Evolutionary conservation across 208 protist species (phyloP).

Genomic region (Acanthamoeba triangularis): DNA sequence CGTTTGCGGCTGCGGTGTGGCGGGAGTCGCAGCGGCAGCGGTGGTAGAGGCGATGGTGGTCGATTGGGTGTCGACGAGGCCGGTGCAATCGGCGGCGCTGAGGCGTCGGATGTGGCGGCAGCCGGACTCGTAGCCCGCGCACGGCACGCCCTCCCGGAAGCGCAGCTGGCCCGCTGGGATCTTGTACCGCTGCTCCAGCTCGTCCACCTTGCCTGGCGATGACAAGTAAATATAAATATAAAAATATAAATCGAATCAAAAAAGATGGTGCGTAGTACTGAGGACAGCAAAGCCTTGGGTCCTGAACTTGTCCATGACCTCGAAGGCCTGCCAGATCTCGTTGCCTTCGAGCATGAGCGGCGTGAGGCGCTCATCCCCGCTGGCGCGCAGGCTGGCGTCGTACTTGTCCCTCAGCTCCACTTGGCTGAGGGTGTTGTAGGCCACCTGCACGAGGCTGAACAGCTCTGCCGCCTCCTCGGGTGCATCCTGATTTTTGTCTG

Average conservation of each 20-base stretch:
- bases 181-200: neutral
- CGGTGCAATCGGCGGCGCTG: neutral
- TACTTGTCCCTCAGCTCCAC: neutral
- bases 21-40: neutral
- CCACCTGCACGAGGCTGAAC: conserved; percentile 2
- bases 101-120: neutral
- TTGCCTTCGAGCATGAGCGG: conserved; percentile 27
- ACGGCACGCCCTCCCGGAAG: conserved; percentile 13
- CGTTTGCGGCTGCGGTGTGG: neutral
- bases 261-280: neutral
- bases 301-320: conserved; percentile 27
- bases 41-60: neutral
- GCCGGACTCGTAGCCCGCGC: conserved; percentile 2
- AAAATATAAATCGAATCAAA: neutral
- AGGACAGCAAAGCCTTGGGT: conserved; percentile 5
- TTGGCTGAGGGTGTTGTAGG: conserved; percentile 25
- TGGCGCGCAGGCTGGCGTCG: conserved; percentile 4
- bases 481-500: neutral
- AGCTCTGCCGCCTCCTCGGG: conserved; percentile 15
- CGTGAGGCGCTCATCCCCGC: neutral
- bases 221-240: neutral
- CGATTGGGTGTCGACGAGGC: neutral
- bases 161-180: neutral
- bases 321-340: conserved; percentile 21
- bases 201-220: neutral